Evolutionary conservation across 805 yeast genomes (phyloP).

Genomic region (Yamadazyma scolyti): DNA sequence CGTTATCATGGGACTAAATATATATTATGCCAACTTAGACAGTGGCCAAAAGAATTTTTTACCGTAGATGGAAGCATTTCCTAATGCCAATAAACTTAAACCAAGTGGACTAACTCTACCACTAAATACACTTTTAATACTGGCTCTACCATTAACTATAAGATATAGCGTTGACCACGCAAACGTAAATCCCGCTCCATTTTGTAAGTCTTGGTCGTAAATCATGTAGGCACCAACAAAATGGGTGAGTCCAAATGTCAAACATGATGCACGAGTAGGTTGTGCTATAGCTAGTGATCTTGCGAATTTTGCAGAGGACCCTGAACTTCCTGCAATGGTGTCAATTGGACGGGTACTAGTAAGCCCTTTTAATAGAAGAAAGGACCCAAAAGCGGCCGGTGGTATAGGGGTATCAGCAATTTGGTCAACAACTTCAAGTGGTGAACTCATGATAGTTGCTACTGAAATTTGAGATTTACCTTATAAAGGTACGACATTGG

Average conservation of each 20-base stretch:
- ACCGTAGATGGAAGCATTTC: conserved; percentile 67
- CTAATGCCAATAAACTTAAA: conserved; percentile 54
- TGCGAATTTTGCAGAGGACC: conserved; percentile 16
- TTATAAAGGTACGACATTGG: no score
- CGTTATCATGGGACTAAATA: conserved; percentile 56
- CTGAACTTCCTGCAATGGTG: conserved; percentile 14
- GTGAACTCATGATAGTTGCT: background rate
- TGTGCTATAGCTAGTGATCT: conserved; percentile 16
- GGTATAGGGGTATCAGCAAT: conserved; percentile 10
- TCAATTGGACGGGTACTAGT: conserved; percentile 13
- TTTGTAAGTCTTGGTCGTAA: conserved; percentile 68
- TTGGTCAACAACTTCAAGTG: conserved; percentile 1
- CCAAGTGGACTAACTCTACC: conserved; percentile 63
- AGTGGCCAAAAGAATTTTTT: conserved; percentile 55
- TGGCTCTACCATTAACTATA: conserved; percentile 63
- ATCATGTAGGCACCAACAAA: conserved; percentile 72
- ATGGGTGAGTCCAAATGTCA: conserved; percentile 58
- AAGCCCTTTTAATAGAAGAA: conserved; percentile 14
- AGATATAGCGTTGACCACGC: conserved; percentile 81
- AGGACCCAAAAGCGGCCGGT: conserved; percentile 15
- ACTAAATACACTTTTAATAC: conserved; percentile 48
- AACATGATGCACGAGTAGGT: conserved; percentile 42
- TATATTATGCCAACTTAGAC: conserved; percentile 8
- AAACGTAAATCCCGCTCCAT: conserved; percentile 75
- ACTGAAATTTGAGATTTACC: background rate